phyloP scores from a whole-genome alignment of 805 yeast species.

The Candida stauntonica region DNA sequence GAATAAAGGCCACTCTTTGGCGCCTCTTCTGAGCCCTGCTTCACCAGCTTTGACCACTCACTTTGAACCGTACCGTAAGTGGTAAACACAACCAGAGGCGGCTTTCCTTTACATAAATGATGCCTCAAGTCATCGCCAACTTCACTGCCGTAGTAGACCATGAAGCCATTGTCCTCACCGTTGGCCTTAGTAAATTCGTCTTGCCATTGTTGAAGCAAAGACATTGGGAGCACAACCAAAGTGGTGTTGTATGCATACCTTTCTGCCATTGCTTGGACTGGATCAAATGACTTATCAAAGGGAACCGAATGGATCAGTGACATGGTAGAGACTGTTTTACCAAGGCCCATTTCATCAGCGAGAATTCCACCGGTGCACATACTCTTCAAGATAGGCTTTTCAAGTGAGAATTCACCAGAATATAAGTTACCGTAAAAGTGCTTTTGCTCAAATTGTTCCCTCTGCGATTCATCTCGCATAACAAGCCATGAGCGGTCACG shows the following conservation, averaged over 20 bases:
- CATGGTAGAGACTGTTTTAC: slow-evolving; percentile 83
- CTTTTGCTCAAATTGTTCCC: slow-evolving; percentile 13
- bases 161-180: slow-evolving; percentile 40
- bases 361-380: slow-evolving; percentile 76
- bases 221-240: slow-evolving; percentile 83
- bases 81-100: slow-evolving; percentile 72
- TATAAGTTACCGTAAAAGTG: slow-evolving; percentile 73
- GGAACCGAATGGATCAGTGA: slow-evolving; percentile 69
- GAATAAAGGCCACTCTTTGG: slow-evolving; percentile 56
- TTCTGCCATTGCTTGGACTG: background rate
- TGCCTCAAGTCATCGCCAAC: slow-evolving; percentile 43
- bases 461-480: slow-evolving; percentile 23
- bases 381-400: slow-evolving; percentile 60
- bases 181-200: slow-evolving; percentile 65
- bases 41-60: slow-evolving; percentile 54
- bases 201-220: slow-evolving; percentile 88
- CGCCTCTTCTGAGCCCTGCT: slow-evolving; percentile 15
- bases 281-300: slow-evolving; percentile 34
- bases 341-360: slow-evolving; percentile 97
- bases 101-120: slow-evolving; percentile 39
- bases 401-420: slow-evolving; percentile 71
- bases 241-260: slow-evolving; percentile 70
- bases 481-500: slow-evolving; percentile 37
- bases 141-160: slow-evolving; percentile 74
- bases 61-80: slow-evolving; percentile 84